Evolutionary conservation across 1,284 basidiomycete species (phyloP).

Genomic region (Pseudozyma pruni): DNA sequence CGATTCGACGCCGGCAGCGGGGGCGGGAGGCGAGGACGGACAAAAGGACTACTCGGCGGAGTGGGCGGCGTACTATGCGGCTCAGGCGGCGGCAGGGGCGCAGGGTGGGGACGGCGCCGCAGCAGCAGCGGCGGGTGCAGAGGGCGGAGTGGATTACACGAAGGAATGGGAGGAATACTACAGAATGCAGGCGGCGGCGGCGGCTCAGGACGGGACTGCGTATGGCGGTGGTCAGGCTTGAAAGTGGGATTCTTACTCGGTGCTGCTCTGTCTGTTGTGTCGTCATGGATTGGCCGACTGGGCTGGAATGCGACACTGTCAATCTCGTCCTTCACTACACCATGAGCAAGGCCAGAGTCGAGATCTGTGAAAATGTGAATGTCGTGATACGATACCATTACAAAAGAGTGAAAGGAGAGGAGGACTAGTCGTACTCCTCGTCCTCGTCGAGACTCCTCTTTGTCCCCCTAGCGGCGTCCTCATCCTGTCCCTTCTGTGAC

Average conservation of each 20-base stretch:
- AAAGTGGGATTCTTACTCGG: too few relatives aligned
- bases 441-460: slow-evolving; percentile 65
- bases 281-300: too few relatives aligned
- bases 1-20: slow-evolving; percentile 15
- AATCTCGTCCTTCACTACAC: too few relatives aligned
- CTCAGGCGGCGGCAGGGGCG: slow-evolving; percentile 43
- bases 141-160: slow-evolving; percentile 52
- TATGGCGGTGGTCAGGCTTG: slow-evolving; percentile 11
- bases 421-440: slow-evolving; percentile 63
- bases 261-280: too few relatives aligned
- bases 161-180: slow-evolving; percentile 67
- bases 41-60: slow-evolving; percentile 65
- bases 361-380: too few relatives aligned
- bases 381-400: slow-evolving; percentile 1
- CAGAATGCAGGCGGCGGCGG: slow-evolving; percentile 52
- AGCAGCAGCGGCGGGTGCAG: slow-evolving; percentile 16
- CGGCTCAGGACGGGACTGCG: slow-evolving; percentile 33
- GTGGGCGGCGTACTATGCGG: slow-evolving; percentile 66
- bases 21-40: neutral
- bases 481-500: too few relatives aligned
- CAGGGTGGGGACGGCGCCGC: slow-evolving; percentile 5
- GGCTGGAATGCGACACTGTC: too few relatives aligned
- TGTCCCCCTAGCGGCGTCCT: too few relatives aligned
- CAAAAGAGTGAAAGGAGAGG: neutral
- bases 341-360: too few relatives aligned